These are phyloP conservation scores for Eucalyptus coolabah DNA, from an alignment of 345 rosid species.

Conservation along the genomic window DNA sequence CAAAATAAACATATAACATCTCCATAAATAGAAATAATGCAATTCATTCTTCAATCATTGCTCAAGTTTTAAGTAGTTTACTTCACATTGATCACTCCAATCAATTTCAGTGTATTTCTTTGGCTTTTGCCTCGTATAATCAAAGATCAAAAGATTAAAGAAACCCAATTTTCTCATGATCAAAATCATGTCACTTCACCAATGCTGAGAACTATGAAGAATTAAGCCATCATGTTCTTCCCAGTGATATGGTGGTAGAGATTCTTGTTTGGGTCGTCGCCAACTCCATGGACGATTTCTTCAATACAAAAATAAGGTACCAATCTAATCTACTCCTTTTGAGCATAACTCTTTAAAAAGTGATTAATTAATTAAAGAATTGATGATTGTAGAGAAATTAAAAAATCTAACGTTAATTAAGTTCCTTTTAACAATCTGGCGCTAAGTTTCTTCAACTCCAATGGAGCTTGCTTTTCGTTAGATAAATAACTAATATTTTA, in stretches of 20 bases:
- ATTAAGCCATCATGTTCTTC: neutral
- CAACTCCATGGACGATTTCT: neutral
- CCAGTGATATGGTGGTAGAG: neutral
- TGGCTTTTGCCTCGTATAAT: neutral
- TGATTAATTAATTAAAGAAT: neutral
- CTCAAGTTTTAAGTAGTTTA: neutral
- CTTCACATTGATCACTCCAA: neutral
- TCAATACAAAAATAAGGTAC: neutral
- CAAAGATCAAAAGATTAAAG: neutral
- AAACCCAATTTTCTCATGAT: neutral
- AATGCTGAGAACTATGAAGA: neutral
- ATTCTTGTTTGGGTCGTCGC: neutral
- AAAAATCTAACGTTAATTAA: neutral
- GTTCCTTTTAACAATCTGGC: neutral
- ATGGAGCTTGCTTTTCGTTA: neutral
- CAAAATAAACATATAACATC: neutral
- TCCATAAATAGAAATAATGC: neutral
- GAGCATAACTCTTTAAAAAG: neutral
- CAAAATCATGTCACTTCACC: neutral
- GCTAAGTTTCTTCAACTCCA: neutral
- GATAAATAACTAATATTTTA: neutral
- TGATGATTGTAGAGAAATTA: neutral
- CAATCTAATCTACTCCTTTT: neutral
- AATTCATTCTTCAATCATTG: neutral
- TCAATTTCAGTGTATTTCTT: neutral